phyloP scores from a whole-genome alignment of 2,329 filamentous ascomycete genomes.

The Hirsutella rhossiliensis region DNA sequence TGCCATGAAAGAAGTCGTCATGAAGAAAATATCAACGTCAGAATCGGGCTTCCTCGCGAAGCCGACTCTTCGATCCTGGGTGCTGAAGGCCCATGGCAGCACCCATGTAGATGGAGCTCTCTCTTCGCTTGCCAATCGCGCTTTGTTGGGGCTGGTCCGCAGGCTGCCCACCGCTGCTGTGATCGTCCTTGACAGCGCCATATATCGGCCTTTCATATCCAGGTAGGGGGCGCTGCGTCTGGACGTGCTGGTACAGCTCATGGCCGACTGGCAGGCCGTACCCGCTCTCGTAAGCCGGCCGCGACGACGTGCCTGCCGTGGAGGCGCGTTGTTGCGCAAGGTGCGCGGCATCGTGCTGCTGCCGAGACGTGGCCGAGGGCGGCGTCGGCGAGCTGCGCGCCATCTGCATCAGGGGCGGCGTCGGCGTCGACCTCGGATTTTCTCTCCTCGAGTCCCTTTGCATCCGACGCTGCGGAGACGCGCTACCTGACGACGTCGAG shows the following conservation, averaged over 20 bases:
- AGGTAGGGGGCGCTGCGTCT: constrained; percentile 12
- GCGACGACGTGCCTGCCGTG: constrained; percentile 16
- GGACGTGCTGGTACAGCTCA: constrained; percentile 9
- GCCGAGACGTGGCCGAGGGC: constrained; percentile 13
- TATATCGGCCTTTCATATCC: constrained; percentile 26
- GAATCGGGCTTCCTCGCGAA: constrained; percentile 41
- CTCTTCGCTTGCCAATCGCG: constrained; percentile 31
- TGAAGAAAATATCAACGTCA: constrained; percentile 8
- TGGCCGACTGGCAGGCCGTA: constrained; percentile 17
- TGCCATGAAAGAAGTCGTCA: neutral
- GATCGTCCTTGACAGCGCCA: constrained; percentile 13
- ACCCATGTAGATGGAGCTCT: constrained; percentile 48
- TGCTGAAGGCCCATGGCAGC: constrained; percentile 33
- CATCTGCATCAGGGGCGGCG: constrained; percentile 31
- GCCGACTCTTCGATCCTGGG: constrained; percentile 39
- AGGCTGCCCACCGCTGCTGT: constrained; percentile 6
- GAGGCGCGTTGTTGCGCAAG: constrained; percentile 18
- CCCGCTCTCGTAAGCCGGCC: constrained; percentile 33
- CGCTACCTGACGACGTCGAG: constrained; percentile 35
- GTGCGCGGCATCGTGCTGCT: constrained; percentile 32
- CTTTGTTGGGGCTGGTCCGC: constrained; percentile 15
- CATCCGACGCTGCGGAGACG: constrained; percentile 39
- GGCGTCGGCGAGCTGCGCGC: constrained; percentile 32
- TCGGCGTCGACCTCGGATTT: constrained; percentile 29
- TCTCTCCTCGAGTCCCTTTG: constrained; percentile 17